Evolutionary conservation across 1,284 basidiomycete genomes (phyloP), one percentile per base, ranked within the genome.

Genomic region (Leucoagaricus sp.): DNA sequence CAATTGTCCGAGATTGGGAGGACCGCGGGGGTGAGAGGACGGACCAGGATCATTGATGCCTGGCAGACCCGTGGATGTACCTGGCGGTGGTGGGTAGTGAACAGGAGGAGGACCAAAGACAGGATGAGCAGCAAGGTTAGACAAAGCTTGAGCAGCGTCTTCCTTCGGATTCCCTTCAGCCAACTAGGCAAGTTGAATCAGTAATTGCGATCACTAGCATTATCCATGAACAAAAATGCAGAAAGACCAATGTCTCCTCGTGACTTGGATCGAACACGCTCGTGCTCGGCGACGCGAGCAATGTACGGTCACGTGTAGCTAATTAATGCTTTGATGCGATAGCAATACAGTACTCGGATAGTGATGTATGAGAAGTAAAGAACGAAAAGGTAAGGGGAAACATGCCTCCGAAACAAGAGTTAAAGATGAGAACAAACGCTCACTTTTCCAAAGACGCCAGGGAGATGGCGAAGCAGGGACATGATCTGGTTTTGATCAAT

Each of bases 11-110:
- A 87, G 73, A 59, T 84, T 83, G 5, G 86, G 86, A 1, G 87
- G 86, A 0, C 86, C 86, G 9, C 84, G 80, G 0, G 87, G 86
- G 64, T 90, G 87, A 0, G 86, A 85, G 0, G 86, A 88, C n/a
- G 86, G 86, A 2, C 87, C 86, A 4, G 86, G 83, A 53, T 89
- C 87, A 59, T 76, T 79, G 49, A 80, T 76, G 8, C 73, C 75
- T 41, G 76, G 73, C 46, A 73, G 63, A 1, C 55, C 55, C n/a
- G 49, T 40, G 12, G 49, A 47, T 21, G 71, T 63, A 34, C 65
- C 67, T 34, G 70, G 61, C 25, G 68, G 56, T 28, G 66, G 60
- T 49, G 67, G 65, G 56, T 69, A 72, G 45, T 63, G 70, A 13
- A 68, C 57, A 8, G 67, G 66, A 31, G 61, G 66, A 26, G 63